Percentiles rank a stretch among this genome's conserved stretches.
Conservation (phyloP, 805 yeast genomes). For the Clavispora asparagi region DNA sequence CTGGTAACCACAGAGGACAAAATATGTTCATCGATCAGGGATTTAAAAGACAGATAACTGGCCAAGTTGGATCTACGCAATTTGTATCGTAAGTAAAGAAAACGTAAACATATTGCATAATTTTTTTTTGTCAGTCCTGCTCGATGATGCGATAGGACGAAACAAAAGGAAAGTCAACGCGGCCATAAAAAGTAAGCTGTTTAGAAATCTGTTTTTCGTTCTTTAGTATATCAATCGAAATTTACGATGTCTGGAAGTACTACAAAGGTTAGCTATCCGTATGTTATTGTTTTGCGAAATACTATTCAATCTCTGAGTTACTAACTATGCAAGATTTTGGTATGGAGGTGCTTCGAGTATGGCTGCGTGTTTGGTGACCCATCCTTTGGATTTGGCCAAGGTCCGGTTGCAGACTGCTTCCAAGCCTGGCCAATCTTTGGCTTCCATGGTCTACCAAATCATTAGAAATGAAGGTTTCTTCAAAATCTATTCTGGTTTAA, state of each 20-base stretch:
- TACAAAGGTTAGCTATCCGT: slow-evolving; percentile 17
- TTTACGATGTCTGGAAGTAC: slow-evolving; percentile 10
- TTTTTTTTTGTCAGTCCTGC: neutral
- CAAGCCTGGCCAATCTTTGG: slow-evolving; percentile 57
- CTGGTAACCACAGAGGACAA: too few relatives aligned
- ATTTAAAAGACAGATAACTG: too few relatives aligned
- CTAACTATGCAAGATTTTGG: slow-evolving; percentile 41
- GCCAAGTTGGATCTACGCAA: too few relatives aligned
- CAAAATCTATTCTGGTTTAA: slow-evolving; percentile 74
- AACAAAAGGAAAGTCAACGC: neutral
- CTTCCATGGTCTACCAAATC: slow-evolving; percentile 57
- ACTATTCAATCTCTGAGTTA: neutral
- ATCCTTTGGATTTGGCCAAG: slow-evolving; percentile 83
- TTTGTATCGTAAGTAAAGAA: too few relatives aligned
- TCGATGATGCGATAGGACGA: neutral
- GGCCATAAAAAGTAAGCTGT: neutral
- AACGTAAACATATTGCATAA: neutral
- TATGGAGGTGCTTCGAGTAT: slow-evolving; percentile 67
- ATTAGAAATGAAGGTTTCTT: slow-evolving; percentile 58
- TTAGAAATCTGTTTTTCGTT: neutral
- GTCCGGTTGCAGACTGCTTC: slow-evolving; percentile 80
- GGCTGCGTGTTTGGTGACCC: slow-evolving; percentile 64
- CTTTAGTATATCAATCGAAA: neutral
- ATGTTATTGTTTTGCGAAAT: slow-evolving; percentile 4
- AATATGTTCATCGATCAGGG: too few relatives aligned